A percentile compares a stretch with the other conserved stretches of the same genome.
phyloP scores from a whole-genome alignment of 2,329 filamentous ascomycete genomes.

The Pseudocercospora musae region DNA sequence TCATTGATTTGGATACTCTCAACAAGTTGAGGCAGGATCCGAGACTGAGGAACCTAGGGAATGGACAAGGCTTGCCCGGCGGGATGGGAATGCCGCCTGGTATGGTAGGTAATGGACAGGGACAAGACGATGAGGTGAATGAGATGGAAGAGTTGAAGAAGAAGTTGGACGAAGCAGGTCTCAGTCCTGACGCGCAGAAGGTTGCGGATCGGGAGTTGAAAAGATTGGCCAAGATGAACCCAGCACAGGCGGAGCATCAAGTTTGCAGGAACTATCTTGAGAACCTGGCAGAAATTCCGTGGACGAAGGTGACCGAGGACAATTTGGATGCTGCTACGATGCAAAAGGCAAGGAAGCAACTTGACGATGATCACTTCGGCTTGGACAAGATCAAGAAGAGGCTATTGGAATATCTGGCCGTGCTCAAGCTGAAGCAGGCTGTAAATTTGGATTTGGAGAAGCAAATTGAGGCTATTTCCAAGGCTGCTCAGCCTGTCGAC shows the following conservation, averaged over 20 bases:
- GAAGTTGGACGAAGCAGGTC: constrained; percentile 74
- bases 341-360: constrained; percentile 74
- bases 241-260: constrained; percentile 92
- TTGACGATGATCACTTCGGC: constrained; percentile 95
- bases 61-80: constrained; percentile 28
- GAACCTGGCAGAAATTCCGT: constrained; percentile 89
- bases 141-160: constrained; percentile 91
- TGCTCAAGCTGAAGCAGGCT: constrained; percentile 90
- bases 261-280: constrained; percentile 92
- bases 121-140: constrained; percentile 72
- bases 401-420: constrained; percentile 89
- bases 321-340: constrained; percentile 79
- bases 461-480: constrained; percentile 62
- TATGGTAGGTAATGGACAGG: constrained; percentile 38
- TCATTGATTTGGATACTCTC: constrained; percentile 45
- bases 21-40: constrained; percentile 44
- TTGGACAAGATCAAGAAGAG: constrained; percentile 97
- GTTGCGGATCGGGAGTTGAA: constrained; percentile 88
- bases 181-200: constrained; percentile 81
- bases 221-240: constrained; percentile 89
- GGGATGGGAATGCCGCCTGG: constrained; percentile 34
- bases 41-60: constrained; percentile 36
- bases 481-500: constrained; percentile 39
- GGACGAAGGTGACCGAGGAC: constrained; percentile 80
- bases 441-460: constrained; percentile 79